Evolutionary conservation across 768 basidiomycete species (phyloP).

Genomic region (Paxillus involutus): DNA sequence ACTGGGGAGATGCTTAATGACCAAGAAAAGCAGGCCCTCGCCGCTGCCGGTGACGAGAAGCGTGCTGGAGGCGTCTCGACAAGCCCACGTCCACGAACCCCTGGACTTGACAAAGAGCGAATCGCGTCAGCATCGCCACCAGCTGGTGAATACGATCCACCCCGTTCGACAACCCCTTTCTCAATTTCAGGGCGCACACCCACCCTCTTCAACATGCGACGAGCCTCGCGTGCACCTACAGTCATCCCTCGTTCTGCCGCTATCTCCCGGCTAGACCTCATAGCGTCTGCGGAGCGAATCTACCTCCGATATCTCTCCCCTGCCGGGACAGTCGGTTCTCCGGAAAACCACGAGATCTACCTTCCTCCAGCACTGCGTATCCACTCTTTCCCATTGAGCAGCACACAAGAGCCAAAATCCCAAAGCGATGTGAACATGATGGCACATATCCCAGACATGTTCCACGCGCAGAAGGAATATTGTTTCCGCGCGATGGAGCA

Average conservation of each 20-base stretch:
- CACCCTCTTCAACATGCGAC: conserved; percentile 71
- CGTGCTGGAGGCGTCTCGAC: conserved; percentile 55
- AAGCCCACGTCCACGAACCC: conserved; percentile 54
- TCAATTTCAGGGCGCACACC: conserved; percentile 74
- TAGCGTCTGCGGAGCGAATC: conserved; percentile 94
- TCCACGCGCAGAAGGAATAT: conserved; percentile 96
- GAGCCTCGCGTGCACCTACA: conserved; percentile 88
- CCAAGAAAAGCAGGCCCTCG: conserved; percentile 67
- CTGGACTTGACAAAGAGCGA: conserved; percentile 32
- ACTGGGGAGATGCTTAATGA: conserved; percentile 72
- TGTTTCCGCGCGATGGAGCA: conserved; percentile 96
- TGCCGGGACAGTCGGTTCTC: conserved; percentile 69
- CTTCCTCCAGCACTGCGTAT: conserved; percentile 92
- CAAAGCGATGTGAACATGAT: conserved; percentile 67
- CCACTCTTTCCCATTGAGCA: conserved; percentile 84
- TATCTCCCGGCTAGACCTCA: conserved; percentile 85
- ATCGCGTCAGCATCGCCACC: conserved; percentile 47
- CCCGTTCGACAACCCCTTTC: conserved; percentile 80
- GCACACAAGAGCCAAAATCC: conserved; percentile 67
- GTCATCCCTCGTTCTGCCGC: conserved; percentile 90
- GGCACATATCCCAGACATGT: conserved; percentile 95
- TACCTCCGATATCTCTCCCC: conserved; percentile 92
- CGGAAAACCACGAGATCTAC: conserved; percentile 97
- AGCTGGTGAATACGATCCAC: conserved; percentile 45
- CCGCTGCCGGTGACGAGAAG: conserved; percentile 42